Base-by-base conservation (phyloP, 345 rosid species). In the Hirschfeldia incana region DNA sequence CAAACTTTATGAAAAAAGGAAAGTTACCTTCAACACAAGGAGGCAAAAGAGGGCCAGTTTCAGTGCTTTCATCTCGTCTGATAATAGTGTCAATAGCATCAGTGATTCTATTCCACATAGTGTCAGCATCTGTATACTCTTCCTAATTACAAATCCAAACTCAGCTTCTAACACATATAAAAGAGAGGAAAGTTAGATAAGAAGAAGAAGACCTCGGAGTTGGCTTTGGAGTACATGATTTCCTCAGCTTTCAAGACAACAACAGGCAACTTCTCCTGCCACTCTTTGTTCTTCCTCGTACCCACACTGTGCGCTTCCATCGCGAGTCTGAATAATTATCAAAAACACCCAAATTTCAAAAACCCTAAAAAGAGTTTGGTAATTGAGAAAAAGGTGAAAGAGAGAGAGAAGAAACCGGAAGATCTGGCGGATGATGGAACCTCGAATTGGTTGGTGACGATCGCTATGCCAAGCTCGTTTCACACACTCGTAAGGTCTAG, bases 391-490 rank as follows among this genome's bases (percentile, higher is more conserved):
- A 29, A 28, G 8, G 72, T 61, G 72, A 81, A 83, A 78, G 84
- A 26, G 65, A 1, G 2, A 27, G 1, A 29, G 30, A 29, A 74
- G 73, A 8, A 82, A 94, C 98, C 97, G 93, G 85, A 93, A 95
- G 86, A 95, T 93, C 82, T 95, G 96, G 29, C 88, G 94, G 72
- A 93, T 89, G 77, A 91, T 85, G 46, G 96, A 90, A 74, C 97
- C 99, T 77, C 98, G 78, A 77, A 90, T 85, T 70, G 98, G 93
- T 77, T 87, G 93, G 85, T 91, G 98, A 65, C 97, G 87, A 32
- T 93, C 99, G 69, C 98, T 95, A 84, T 95, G 99, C 99, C 99
- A 95, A 77, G 94, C 93, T 84, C 97, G 85, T 80, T 87, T 87
- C 29, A 93, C 96, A 75, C 99, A 94, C 90, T 92, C 98, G 73